Evolutionary conservation across 2,329 filamentous ascomycete species (phyloP), one percentile per base, ranked within the genome.

Genomic region (Diaporthe humulicola): DNA sequence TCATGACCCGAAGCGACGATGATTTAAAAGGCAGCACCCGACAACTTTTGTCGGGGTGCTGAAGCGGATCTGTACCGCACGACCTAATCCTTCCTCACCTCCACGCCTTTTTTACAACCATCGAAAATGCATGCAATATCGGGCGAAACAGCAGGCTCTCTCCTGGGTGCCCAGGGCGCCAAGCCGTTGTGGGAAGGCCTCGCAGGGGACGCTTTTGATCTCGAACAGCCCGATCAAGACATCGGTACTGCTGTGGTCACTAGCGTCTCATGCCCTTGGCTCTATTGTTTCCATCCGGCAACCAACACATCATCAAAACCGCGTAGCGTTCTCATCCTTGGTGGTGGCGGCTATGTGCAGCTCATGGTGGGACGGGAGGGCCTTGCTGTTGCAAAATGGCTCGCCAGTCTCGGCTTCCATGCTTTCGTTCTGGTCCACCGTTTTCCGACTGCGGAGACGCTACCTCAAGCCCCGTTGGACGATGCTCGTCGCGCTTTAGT

Each of bases 281-380:
- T 67, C 10, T 67, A 50, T 17, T 67, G 30, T 7, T 67, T 67
- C 61, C 30, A 19, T 9, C 61, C 61, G 30, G 17, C 42, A 15
- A 36, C 1, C 30, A 36, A 25, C 5, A 25, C 28, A 5, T n/a
- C 61, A 1, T 52, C 61, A n/a, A 67, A 52, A 12, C 30, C 61
- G 61, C 61, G 42, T 1, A 17, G 64, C 33, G 45, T 67, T 8
- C 30, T 67, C 5, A 52, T 67, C 6, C 64, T 67, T 0, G 45
- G 45, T 2, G 45, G 64, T 19, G 64, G 64, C 6, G 64, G 64
- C 14, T 67, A 67, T 8, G 12, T 67, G n/a, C 45, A 67, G 45
- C 64, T 67, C 12, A 67, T 67, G 45, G 30, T 67, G 28, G 64
- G 64, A 5, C 45, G 64, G 4, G 45, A 67, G 45, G 64, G 64